These are phyloP conservation scores for Mycena maculata DNA, from an alignment of 768 basidiomycete genomes.

Conservation along the genomic window DNA sequence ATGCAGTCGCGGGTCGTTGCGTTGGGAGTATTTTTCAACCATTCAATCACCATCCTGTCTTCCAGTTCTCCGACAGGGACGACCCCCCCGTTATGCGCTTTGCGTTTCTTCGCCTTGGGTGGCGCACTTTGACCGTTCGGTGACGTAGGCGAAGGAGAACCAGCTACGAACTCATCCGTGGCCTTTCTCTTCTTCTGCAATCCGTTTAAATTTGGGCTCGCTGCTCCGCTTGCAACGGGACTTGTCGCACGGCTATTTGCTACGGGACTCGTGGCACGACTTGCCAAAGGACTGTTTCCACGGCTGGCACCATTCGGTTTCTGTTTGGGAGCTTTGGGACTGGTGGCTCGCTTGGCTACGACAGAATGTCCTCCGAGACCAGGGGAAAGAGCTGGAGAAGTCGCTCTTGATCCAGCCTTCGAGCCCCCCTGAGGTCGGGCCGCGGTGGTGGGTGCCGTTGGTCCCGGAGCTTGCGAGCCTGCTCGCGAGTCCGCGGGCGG, in stretches of 20 bases:
- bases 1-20: conserved; percentile 86
- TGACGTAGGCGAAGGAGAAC: conserved; percentile 45
- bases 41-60: conserved; percentile 75
- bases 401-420: conserved; percentile 69
- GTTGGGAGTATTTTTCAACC: conserved; percentile 76
- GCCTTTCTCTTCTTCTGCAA: conserved; percentile 54
- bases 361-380: conserved; percentile 80
- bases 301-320: conserved; percentile 62
- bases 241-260: conserved; percentile 57
- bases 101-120: conserved; percentile 68
- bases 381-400: conserved; percentile 59
- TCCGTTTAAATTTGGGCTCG: conserved; percentile 42
- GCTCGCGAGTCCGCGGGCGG: conserved; percentile 59
- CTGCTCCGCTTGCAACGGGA: conserved; percentile 47
- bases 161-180: conserved; percentile 47
- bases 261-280: conserved; percentile 65
- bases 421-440: conserved; percentile 56
- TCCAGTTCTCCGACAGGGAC: conserved; percentile 69
- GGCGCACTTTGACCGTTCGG: conserved; percentile 39
- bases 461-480: conserved; percentile 56
- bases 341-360: conserved; percentile 87
- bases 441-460: conserved; percentile 42
- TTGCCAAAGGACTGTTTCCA: conserved; percentile 70
- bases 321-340: conserved; percentile 76
- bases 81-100: conserved; percentile 51